Conservation (phyloP, 345 rosid genomes). For the Citrus maxima region DNA sequence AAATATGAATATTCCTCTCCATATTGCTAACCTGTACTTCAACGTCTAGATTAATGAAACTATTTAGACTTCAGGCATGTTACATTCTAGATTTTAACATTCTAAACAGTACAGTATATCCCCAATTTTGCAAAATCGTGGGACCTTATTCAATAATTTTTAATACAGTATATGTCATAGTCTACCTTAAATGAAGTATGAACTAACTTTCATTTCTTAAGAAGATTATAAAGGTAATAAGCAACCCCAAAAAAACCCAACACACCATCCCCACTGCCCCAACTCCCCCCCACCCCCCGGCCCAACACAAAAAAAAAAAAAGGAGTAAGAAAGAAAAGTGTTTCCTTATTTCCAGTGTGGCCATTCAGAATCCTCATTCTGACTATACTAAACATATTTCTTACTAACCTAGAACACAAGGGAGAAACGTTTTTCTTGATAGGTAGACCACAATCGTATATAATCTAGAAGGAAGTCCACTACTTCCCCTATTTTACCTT, state of each 20-base stretch:
- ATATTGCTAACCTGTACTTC: not conserved
- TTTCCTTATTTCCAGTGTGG: not conserved
- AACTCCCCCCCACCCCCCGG: fast-evolving
- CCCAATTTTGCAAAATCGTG: not conserved
- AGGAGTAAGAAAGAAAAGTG: not conserved
- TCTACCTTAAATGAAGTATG: not conserved
- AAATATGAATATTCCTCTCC: not conserved
- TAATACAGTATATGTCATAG: not conserved
- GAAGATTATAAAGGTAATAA: not conserved
- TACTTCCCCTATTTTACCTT: not conserved
- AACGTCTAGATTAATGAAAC: not conserved
- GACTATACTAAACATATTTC: not conserved
- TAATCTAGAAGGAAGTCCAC: not conserved
- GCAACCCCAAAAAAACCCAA: not conserved
- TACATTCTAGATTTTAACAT: no score
- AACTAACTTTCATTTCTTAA: not conserved
- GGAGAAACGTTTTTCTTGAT: not conserved
- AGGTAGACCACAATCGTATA: not conserved
- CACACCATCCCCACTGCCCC: no score
- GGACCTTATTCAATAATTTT: not conserved
- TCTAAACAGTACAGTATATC: not conserved
- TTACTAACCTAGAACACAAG: not conserved
- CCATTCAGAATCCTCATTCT: not conserved
- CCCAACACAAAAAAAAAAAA: not conserved
- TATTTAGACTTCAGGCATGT: not conserved